These are phyloP conservation scores for Candida koratica DNA, from an alignment of 805 yeast genomes.

Conservation along the genomic window DNA sequence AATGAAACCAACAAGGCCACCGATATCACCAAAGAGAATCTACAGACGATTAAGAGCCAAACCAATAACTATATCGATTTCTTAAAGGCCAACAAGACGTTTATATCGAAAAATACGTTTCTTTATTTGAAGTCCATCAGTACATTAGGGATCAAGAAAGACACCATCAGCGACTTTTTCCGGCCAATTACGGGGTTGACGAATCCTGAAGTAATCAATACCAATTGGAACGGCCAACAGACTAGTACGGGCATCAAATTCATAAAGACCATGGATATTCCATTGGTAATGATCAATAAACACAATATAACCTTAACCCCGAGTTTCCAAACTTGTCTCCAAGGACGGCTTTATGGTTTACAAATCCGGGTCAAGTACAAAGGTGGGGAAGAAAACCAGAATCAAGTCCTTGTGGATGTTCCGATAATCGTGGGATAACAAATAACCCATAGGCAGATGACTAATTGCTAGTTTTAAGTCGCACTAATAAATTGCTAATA, in stretches of 20 bases:
- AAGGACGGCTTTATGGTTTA: slow-evolving; percentile 55
- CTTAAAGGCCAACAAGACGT: slow-evolving; percentile 30
- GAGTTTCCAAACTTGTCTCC: slow-evolving; percentile 57
- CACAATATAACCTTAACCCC: slow-evolving; percentile 53
- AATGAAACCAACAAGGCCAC: not conserved
- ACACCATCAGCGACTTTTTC: slow-evolving; percentile 36
- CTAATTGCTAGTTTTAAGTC: no score
- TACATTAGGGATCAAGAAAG: slow-evolving; percentile 37
- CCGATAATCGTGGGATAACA: slow-evolving; percentile 34
- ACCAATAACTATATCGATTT: slow-evolving; percentile 32
- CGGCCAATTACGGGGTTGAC: slow-evolving; percentile 23
- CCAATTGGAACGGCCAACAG: slow-evolving; percentile 29
- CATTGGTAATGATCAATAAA: slow-evolving; percentile 40
- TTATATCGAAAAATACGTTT: slow-evolving; percentile 29
- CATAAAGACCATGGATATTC: slow-evolving; percentile 35
- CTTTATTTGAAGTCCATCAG: slow-evolving; percentile 38
- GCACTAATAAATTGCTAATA: slow-evolving; percentile 2
- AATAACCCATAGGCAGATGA: no score
- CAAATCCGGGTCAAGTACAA: slow-evolving; percentile 45
- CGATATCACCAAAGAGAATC: slow-evolving; percentile 26
- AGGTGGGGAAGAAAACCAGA: slow-evolving; percentile 37
- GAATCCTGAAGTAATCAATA: slow-evolving; percentile 22
- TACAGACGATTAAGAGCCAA: slow-evolving; percentile 32
- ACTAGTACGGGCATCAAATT: slow-evolving; percentile 17
- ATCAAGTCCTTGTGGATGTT: slow-evolving; percentile 30